Percentiles rank a stretch among this genome's conserved stretches.
Conservation (phyloP, 1,139 yeast genomes). For the Scheffersomyces quercinus region DNA sequence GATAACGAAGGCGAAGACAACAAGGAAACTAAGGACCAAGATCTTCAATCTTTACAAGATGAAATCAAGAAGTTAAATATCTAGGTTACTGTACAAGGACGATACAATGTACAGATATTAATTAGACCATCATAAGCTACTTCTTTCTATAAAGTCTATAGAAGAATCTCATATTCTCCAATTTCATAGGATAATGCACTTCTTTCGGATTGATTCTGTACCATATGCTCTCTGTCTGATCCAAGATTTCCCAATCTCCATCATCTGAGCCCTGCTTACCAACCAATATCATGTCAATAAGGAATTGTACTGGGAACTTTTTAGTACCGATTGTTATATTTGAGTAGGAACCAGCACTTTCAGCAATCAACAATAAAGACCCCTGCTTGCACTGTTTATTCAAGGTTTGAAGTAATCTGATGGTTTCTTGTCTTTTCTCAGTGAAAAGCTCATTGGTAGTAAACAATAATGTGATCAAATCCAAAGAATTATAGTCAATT, state of each 20-base stretch:
- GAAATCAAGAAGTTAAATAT: constrained; percentile 8
- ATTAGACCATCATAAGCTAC: constrained; percentile 9
- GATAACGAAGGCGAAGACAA: not conserved
- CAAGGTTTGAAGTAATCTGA: constrained; percentile 55
- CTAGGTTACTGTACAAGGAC: not conserved
- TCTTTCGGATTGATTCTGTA: constrained; percentile 59
- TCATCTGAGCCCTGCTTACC: constrained; percentile 51
- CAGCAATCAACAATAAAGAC: constrained; percentile 65
- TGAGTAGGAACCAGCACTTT: constrained; percentile 89
- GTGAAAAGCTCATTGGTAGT: constrained; percentile 85
- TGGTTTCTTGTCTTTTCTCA: constrained; percentile 62
- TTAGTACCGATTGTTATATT: constrained; percentile 75
- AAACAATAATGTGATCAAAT: constrained; percentile 69
- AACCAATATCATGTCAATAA: constrained; percentile 68
- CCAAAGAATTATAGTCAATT: constrained; percentile 19
- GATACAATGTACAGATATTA: no score
- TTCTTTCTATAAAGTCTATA: constrained; percentile 67
- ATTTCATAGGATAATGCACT: constrained; percentile 65
- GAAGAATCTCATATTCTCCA: constrained; percentile 87
- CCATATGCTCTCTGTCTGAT: constrained; percentile 78
- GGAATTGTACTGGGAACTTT: constrained; percentile 78
- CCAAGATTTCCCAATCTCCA: constrained; percentile 68
- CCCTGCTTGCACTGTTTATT: constrained; percentile 53
- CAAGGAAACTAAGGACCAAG: not conserved
- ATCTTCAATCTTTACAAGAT: constrained; percentile 4